These are phyloP conservation scores for Sedum album DNA, from an alignment of 164 flowering plant species.

Conservation along the genomic window DNA sequence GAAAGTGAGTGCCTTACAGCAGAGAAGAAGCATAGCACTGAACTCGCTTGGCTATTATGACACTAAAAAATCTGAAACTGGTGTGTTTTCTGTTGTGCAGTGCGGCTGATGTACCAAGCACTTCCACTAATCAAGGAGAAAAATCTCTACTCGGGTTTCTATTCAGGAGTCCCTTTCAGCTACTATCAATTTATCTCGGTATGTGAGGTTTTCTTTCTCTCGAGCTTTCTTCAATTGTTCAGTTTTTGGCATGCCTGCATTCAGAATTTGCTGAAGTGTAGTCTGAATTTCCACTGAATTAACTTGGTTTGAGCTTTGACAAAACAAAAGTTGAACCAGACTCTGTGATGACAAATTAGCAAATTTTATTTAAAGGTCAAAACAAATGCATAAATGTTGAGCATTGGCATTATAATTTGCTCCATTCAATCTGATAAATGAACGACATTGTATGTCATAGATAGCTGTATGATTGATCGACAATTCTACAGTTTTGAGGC, in stretches of 20 bases:
- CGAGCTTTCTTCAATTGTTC: background rate
- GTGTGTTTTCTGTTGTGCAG: constrained; percentile 29
- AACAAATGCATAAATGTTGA: background rate
- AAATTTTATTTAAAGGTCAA: no score
- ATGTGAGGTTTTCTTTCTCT: constrained; percentile 11
- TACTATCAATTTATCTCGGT: constrained; percentile 65
- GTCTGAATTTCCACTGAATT: background rate
- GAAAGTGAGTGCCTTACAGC: constrained; percentile 57
- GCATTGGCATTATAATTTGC: background rate
- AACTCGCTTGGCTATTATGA: no score
- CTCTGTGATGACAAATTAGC: background rate
- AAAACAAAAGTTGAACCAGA: background rate
- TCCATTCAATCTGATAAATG: background rate
- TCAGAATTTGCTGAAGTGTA: background rate
- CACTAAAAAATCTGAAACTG: constrained; percentile 2
- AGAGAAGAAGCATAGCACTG: background rate
- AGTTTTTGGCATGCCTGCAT: background rate
- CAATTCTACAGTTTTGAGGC: background rate
- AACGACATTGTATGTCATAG: background rate
- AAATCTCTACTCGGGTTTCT: constrained; percentile 47
- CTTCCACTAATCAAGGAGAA: constrained; percentile 65
- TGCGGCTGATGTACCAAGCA: constrained; percentile 82
- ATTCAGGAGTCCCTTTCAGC: constrained; percentile 45
- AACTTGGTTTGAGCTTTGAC: no score
- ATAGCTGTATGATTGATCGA: background rate